These are phyloP conservation scores for Arthrinium phaeospermum DNA, from an alignment of 2,329 filamentous ascomycete species.

Conservation along the genomic window DNA sequence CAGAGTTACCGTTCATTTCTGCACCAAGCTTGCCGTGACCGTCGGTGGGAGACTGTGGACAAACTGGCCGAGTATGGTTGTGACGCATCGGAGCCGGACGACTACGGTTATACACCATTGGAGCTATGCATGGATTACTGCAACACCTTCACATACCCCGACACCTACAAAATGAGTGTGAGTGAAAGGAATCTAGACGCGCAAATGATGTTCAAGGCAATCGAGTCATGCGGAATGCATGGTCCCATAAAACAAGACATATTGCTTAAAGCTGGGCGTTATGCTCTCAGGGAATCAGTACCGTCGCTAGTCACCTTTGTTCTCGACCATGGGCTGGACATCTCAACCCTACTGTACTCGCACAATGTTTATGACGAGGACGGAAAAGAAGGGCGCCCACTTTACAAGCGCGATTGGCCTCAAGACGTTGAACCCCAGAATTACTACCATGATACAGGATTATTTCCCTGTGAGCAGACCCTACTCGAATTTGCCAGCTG, in stretches of 20 bases:
- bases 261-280: neutral
- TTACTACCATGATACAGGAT: neutral
- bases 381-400: neutral
- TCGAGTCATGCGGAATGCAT: neutral
- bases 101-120: neutral
- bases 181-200: neutral
- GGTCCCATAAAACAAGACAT: neutral
- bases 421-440: neutral
- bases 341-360: neutral
- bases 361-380: too few relatives aligned
- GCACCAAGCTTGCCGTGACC: neutral
- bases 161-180: neutral
- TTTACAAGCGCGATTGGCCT: neutral
- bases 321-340: neutral
- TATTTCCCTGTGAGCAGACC: neutral
- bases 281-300: neutral
- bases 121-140: neutral
- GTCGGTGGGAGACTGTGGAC: neutral
- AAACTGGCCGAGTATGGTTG: neutral
- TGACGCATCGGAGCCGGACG: neutral
- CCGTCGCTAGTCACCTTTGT: neutral
- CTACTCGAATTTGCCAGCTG: neutral
- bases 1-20: neutral
- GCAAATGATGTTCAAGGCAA: neutral
- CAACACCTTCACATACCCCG: too few relatives aligned